A percentile compares a stretch with the other conserved stretches of the same genome.
Conservation (phyloP, 345 rosid species). For the Noccaea caerulescens region DNA sequence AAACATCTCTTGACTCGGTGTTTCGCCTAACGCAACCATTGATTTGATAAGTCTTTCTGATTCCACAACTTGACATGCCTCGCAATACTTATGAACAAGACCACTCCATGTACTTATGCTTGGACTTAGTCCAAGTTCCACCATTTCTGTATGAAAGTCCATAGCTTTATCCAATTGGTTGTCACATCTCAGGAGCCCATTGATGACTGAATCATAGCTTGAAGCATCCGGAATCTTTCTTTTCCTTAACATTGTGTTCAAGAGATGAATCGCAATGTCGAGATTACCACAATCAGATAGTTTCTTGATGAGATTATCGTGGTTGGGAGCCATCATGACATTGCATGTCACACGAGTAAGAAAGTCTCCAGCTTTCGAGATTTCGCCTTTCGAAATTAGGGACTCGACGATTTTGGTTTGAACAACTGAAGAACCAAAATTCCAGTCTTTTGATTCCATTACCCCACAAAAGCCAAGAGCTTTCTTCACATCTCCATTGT, state of each 20-base stretch:
- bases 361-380: conserved; percentile 61
- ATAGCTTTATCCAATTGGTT: conserved; percentile 52
- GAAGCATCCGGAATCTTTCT: conserved; percentile 51
- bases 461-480: conserved; percentile 56
- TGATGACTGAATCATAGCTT: conserved; percentile 64
- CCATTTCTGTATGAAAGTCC: conserved; percentile 70
- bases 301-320: conserved; percentile 61
- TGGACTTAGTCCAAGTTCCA: conserved; percentile 57
- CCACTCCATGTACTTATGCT: conserved; percentile 54
- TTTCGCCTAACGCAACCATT: conserved; percentile 54
- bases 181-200: conserved; percentile 50
- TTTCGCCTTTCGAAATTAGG: conserved; percentile 51
- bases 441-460: conserved; percentile 60
- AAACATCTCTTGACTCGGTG: conserved; percentile 65
- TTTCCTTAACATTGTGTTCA: conserved; percentile 68
- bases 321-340: conserved; percentile 41
- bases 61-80: conserved; percentile 51
- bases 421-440: conserved; percentile 48
- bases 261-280: conserved; percentile 59
- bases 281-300: conserved; percentile 52
- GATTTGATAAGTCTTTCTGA: conserved; percentile 60
- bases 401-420: conserved; percentile 56
- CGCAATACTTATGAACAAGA: conserved; percentile 51
- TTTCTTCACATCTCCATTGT: conserved; percentile 51
- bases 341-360: conserved; percentile 51